phyloP scores from a whole-genome alignment of 1,139 yeast species.

The Meyerozyma sp. region DNA sequence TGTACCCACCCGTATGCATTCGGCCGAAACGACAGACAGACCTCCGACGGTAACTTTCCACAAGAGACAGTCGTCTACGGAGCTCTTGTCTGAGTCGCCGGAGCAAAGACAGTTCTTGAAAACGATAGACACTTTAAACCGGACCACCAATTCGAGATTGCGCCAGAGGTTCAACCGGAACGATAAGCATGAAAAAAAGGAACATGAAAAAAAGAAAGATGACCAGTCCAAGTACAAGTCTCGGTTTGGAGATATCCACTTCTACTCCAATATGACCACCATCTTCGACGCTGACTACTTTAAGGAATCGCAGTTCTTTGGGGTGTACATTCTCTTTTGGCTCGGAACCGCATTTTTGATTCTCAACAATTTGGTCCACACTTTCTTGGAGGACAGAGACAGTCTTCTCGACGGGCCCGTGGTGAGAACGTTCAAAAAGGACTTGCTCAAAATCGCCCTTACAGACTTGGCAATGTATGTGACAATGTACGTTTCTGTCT shows the following conservation, averaged over 20 bases:
- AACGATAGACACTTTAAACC: neutral
- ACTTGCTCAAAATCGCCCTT: slow-evolving; percentile 56
- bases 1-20: too few relatives aligned
- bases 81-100: neutral
- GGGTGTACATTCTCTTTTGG: slow-evolving; percentile 69
- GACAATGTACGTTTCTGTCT: slow-evolving; percentile 49
- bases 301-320: slow-evolving; percentile 47
- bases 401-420: slow-evolving; percentile 44
- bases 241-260: slow-evolving; percentile 40
- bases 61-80: neutral
- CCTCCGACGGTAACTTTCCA: neutral
- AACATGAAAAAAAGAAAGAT: neutral
- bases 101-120: neutral
- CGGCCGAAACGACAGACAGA: neutral
- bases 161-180: neutral
- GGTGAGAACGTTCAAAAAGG: slow-evolving; percentile 44
- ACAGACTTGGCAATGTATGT: slow-evolving; percentile 71
- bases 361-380: slow-evolving; percentile 43
- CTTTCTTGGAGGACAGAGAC: slow-evolving; percentile 22
- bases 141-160: neutral
- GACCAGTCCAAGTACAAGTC: slow-evolving; percentile 16
- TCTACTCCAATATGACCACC: slow-evolving; percentile 35
- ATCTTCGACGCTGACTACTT: slow-evolving; percentile 44
- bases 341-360: slow-evolving; percentile 52
- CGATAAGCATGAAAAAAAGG: neutral